Evolutionary conservation across 805 yeast genomes (phyloP), one percentile per base, ranked within the genome.

Genomic region (Pichia sporocuriosa): DNA sequence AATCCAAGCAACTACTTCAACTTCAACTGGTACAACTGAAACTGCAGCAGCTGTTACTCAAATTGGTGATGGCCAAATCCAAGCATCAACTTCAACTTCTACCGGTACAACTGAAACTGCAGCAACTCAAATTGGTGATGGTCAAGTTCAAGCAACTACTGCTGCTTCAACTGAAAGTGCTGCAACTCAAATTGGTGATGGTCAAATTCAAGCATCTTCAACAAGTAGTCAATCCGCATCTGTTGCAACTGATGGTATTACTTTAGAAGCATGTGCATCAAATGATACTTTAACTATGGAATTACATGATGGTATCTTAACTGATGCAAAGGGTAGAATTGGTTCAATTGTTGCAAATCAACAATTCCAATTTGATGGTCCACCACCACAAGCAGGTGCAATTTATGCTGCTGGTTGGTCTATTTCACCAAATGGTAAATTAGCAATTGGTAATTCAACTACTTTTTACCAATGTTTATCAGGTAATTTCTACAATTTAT

Each of bases 341-440:
- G 79, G 79, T 52, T 72, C 79, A 32, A 73, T 74, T 60, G 79
- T 74, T 49, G 77, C 79, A 45, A 73, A 73, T 73, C 68, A 75
- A 65, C 81, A 75, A 63, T 75, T 75, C 73, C 81, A 75, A 65
- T 75, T 75, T 52, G 81, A 75, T 56, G 80, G 80, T 56, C 79
- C 79, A 37, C 79, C 79, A 61, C 80, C 80, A 45, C 81, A 75
- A 64, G 80, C 75, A 43, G 75, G 75, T 62, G 67, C 75, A 37
- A 68, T 69, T 44, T 67, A 69, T 49, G 76, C 76, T 51, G 73
- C 69, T 37, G 75, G 75, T 44, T 70, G 75, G 75, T 64, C 74
- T 32, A 62, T 70, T 46, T 59, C 69, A 39, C 55, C 59, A 34
- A 71, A 65, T 28, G 72, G 67, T 34, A 59, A 62, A 57, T 71